phyloP scores from a whole-genome alignment of 148 eudicot species.

The Suaeda aralocaspica region DNA sequence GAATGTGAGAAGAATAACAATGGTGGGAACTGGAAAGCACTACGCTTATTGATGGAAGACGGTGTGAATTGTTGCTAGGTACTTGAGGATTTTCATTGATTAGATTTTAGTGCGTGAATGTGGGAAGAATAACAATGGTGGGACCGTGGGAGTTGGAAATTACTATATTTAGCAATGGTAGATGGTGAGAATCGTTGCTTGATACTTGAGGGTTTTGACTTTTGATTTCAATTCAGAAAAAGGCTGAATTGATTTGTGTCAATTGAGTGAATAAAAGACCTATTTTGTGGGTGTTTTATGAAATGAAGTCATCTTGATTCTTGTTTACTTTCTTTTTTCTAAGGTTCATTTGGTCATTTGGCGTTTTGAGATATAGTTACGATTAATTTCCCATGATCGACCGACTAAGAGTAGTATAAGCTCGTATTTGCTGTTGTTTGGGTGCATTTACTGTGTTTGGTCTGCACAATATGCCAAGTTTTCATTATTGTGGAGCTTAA shows the following conservation, averaged over 20 bases:
- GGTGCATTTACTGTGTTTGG: neutral
- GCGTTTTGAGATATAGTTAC: neutral
- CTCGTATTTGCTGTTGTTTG: neutral
- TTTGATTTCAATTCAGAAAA: neutral
- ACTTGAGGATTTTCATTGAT: neutral
- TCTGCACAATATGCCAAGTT: neutral
- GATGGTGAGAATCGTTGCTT: neutral
- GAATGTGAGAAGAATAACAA: neutral
- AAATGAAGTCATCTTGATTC: neutral
- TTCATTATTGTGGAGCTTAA: neutral
- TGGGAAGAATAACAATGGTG: neutral
- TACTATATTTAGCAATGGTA: neutral
- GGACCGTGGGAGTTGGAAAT: neutral
- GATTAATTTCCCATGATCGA: neutral
- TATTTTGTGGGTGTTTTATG: neutral
- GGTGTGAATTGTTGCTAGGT: no score
- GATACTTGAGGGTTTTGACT: neutral
- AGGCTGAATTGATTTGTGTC: neutral
- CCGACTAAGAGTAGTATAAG: neutral
- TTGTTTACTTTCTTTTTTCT: neutral
- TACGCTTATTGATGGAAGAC: neutral
- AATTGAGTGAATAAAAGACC: neutral
- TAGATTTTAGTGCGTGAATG: neutral
- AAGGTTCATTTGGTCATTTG: neutral
- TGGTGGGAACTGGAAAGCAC: neutral